A percentile compares a stretch with the other conserved stretches of the same genome.
Conservation (phyloP, 1,139 yeast species). For the Blastobotrys illinoisensis region DNA sequence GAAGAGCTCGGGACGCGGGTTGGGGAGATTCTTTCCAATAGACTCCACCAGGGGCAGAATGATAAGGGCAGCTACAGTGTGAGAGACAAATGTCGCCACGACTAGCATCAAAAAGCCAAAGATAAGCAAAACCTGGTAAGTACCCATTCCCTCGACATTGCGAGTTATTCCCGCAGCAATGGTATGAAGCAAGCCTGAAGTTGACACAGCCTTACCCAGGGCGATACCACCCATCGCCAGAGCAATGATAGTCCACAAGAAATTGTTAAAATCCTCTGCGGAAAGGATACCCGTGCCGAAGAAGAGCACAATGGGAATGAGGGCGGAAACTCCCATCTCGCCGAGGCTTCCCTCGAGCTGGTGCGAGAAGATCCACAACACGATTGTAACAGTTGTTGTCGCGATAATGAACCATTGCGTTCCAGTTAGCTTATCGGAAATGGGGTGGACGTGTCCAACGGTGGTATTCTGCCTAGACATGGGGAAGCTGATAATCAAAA, state of each 20-base stretch:
- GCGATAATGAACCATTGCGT: slow-evolving; percentile 64
- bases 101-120: slow-evolving; percentile 75
- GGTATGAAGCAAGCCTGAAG: slow-evolving; percentile 77
- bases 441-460: slow-evolving; percentile 53
- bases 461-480: slow-evolving; percentile 40
- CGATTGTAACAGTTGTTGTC: slow-evolving; percentile 66
- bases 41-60: slow-evolving; percentile 83
- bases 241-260: slow-evolving; percentile 89
- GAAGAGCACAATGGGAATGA: slow-evolving; percentile 74
- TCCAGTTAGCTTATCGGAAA: slow-evolving; percentile 60
- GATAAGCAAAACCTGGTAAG: slow-evolving; percentile 63
- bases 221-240: slow-evolving; percentile 97
- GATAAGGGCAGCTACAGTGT: slow-evolving; percentile 91
- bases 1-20: slow-evolving; percentile 65
- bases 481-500: slow-evolving; percentile 63
- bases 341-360: slow-evolving; percentile 69
- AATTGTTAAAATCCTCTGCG: slow-evolving; percentile 84
- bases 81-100: slow-evolving; percentile 91
- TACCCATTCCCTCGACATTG: slow-evolving; percentile 49
- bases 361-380: slow-evolving; percentile 80
- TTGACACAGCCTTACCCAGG: slow-evolving; percentile 83
- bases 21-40: slow-evolving; percentile 66
- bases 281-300: slow-evolving; percentile 83
- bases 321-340: slow-evolving; percentile 83
- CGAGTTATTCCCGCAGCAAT: slow-evolving; percentile 65